Base-by-base conservation (phyloP, 805 yeast genomes). In the Ogataea dorogensis region DNA sequence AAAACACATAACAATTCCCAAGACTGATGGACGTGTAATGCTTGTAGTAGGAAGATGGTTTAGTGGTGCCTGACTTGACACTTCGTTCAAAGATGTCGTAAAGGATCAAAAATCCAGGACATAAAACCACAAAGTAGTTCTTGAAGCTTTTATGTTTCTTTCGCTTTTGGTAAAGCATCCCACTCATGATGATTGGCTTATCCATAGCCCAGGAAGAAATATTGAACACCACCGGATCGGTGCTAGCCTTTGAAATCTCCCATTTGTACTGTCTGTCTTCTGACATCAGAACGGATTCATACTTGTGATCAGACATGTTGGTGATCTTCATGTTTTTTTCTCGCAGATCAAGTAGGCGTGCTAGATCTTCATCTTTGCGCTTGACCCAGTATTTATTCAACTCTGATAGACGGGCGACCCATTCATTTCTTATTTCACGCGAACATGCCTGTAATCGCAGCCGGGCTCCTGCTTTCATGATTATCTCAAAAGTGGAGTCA, bases 1-100 rank as follows among this genome's bases (percentile, higher is more conserved):
- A 77, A 58, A 86, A 86, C 4, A 86, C 69, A 54, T 87, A 91
- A 40, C 94, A 79, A 10, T 72, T 75, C 2, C 71, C 54, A 17
- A 91, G 59, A 1, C 88, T 79, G 13, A 87, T 71, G 0, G 83
- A 73, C 31, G 75, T 52, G 45, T 71, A 70, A 47, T 73, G 78
- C 28, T 66, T 60, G 48, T 73, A 79, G 45, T 71, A 73, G 0
- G 70, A 51, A 3, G 65, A 63, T n/a, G 71, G 68, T 51, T 70
- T 65, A 3, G 69, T 59, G 2, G 67, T 67, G 0, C 80, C 75
- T 1, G 48, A 42, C 1, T 59, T 43, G 15, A 61, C 57, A 9
- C 75, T 64, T 38, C 88, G 63, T 24, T 64, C 58, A 42, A 63
- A 73, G 31, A 73, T 63, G 9, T 73, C 61, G 56, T 70, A 89